Base-by-base conservation (phyloP, 2,329 filamentous ascomycete species). In the Cercospora sp. region DNA sequence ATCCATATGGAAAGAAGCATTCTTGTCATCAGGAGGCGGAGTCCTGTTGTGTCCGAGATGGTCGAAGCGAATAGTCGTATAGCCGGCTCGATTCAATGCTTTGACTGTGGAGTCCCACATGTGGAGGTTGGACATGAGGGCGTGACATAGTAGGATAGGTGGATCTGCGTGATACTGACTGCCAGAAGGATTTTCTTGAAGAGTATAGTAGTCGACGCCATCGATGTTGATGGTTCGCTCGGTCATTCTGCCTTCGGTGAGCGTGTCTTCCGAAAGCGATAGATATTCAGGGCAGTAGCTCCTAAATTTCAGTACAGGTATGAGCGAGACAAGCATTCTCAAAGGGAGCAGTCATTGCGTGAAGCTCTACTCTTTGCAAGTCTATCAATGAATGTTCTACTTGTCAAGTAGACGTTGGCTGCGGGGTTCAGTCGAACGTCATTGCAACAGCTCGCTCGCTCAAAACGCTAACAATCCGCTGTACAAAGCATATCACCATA, bases 61-160 rank as follows among this genome's bases (percentile, higher is more conserved):
- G 63, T 76, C 75, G 71, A 73, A 77, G 65, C 71, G 71, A 26
- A 77, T 67, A 16, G 75, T 75, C 26, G 67, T 71, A 67, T 76
- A 74, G 67, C 74, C 74, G 34, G 71, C 69, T 9, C 30, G 18
- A 49, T 69, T 60, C 8, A 76, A 72, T 16, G 71, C 65, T 18
- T 53, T 57, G 66, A 72, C 68, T 16, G 73, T 74, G 5, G 69
- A 66, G 60, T 76, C 73, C 68, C 70, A 77, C 74, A 76, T 76
- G 65, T 72, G 68, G 4, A 69, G 63, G 57, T 73, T 74, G 61
- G 71, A 71, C 75, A 77, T 77, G 16, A 77, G 69, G 30, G 75
- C 75, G 51, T 77, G 75, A 65, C 70, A 68, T 26, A 77, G 72
- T 30, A 74, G 69, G n/a, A 75, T 37, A 12, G 65, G 49, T 7